Evolutionary conservation across 164 flowering plant species (phyloP).

Genomic region (Stephania yunnanensis): DNA sequence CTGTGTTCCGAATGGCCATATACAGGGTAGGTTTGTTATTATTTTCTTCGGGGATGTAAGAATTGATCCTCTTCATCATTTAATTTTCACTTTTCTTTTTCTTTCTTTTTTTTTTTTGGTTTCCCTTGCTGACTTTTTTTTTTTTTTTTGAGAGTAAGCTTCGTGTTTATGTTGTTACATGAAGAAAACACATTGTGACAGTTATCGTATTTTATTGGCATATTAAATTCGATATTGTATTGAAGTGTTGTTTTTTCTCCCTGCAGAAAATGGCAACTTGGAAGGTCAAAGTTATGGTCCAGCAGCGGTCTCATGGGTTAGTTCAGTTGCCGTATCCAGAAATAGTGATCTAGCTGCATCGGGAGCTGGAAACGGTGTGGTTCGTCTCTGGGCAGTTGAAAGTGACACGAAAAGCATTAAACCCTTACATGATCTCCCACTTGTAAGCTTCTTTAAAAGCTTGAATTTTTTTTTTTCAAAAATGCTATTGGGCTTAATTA

Average conservation of each 20-base stretch:
- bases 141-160: background rate
- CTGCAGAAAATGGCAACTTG: conserved; percentile 43
- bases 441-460: conserved; percentile 42
- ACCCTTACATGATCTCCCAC: conserved; percentile 60
- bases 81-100: background rate
- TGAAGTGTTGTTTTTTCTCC: background rate
- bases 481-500: background rate
- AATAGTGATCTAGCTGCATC: conserved; percentile 94
- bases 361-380: conserved; percentile 90
- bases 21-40: conserved; percentile 33
- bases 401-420: conserved; percentile 52
- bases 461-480: background rate
- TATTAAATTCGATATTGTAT: too few relatives aligned
- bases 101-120: background rate
- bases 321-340: conserved; percentile 69
- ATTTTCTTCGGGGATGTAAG: background rate
- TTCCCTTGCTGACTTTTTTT: background rate
- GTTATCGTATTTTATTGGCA: background rate
- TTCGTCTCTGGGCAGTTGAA: conserved; percentile 76
- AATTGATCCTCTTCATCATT: background rate
- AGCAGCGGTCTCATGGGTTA: conserved; percentile 75
- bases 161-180: background rate
- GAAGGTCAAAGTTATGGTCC: conserved; percentile 19
- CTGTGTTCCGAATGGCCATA: conserved; percentile 32
- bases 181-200: background rate